Evolutionary conservation across 2,329 filamentous ascomycete species (phyloP).

Genomic region (Lasiodiplodia sp.): DNA sequence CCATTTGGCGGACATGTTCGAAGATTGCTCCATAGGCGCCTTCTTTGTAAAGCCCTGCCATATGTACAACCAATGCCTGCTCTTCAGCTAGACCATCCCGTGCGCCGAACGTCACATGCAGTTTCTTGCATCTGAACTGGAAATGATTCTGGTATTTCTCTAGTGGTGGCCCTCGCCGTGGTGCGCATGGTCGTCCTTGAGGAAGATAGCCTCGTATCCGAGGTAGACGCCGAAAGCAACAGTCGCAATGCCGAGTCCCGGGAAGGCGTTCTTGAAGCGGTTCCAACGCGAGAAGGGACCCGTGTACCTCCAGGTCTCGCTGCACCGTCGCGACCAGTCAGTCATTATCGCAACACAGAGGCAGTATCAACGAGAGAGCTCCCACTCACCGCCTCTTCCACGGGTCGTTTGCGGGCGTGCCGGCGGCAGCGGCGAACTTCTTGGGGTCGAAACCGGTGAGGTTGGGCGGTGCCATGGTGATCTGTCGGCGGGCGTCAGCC

Average conservation of each 20-base stretch:
- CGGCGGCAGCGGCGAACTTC: slow-evolving; percentile 77
- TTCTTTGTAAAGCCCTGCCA: neutral
- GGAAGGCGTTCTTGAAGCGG: slow-evolving; percentile 85
- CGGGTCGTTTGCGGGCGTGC: slow-evolving; percentile 66
- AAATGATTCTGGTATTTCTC: slow-evolving; percentile 17
- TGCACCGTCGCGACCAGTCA: slow-evolving; percentile 49
- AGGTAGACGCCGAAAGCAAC: slow-evolving; percentile 92
- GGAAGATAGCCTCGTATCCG: slow-evolving; percentile 85
- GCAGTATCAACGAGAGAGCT: neutral
- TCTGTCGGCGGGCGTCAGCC: slow-evolving; percentile 26
- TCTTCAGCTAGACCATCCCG: neutral
- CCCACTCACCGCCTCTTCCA: slow-evolving; percentile 67
- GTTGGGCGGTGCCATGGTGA: slow-evolving; percentile 67
- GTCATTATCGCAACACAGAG: slow-evolving; percentile 4
- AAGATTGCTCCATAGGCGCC: neutral
- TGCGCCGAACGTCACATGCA: slow-evolving; percentile 9
- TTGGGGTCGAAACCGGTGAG: slow-evolving; percentile 92
- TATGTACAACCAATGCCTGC: slow-evolving; percentile 11
- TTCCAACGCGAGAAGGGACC: slow-evolving; percentile 89
- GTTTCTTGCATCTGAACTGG: neutral
- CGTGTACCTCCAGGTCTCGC: slow-evolving; percentile 93
- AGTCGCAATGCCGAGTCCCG: slow-evolving; percentile 89
- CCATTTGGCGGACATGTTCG: neutral
- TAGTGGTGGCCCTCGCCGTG: slow-evolving; percentile 39
- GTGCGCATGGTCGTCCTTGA: slow-evolving; percentile 66